A percentile compares a stretch with the other conserved stretches of the same genome.
Conservation (phyloP, 768 basidiomycete genomes). For the Calocybe indica region DNA sequence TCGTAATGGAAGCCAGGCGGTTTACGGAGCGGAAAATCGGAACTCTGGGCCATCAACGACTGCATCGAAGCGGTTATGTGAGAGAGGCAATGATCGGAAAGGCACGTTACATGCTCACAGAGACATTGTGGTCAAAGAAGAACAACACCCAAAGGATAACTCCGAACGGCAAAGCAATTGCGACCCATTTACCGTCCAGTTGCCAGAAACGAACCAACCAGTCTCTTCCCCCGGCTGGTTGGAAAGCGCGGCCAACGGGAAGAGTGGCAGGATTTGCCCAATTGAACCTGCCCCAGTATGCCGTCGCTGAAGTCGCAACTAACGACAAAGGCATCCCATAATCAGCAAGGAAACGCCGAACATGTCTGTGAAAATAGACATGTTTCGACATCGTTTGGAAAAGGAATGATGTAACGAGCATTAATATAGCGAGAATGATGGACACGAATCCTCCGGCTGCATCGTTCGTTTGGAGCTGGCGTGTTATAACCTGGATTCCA, state of each 20-base stretch:
- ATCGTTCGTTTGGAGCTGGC: constrained; percentile 44
- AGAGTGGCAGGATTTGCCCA: constrained; percentile 54
- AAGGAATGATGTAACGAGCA: constrained; percentile 69
- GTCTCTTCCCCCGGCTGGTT: constrained; percentile 60
- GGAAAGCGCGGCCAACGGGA: constrained; percentile 64
- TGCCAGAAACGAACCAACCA: constrained; percentile 93
- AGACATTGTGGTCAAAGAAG: constrained; percentile 94
- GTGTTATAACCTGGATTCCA: constrained; percentile 76
- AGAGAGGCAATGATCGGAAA: neutral
- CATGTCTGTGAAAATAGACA: constrained; percentile 64
- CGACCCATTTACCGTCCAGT: constrained; percentile 83
- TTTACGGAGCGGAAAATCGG: constrained; percentile 84
- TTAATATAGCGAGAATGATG: constrained; percentile 71
- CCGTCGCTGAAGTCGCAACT: constrained; percentile 67
- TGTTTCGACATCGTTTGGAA: constrained; percentile 63
- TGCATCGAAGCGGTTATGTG: constrained; percentile 20
- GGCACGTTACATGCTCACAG: constrained; percentile 41
- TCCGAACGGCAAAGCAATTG: constrained; percentile 85
- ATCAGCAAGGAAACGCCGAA: constrained; percentile 73
- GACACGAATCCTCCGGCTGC: constrained; percentile 46
- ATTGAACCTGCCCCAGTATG: constrained; percentile 83
- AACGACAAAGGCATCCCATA: constrained; percentile 91
- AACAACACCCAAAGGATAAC: constrained; percentile 85
- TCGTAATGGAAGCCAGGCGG: constrained; percentile 86
- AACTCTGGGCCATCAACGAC: constrained; percentile 90